Evolutionary conservation across 768 basidiomycete species (phyloP).

Genomic region (Botryobasidium botryosum): DNA sequence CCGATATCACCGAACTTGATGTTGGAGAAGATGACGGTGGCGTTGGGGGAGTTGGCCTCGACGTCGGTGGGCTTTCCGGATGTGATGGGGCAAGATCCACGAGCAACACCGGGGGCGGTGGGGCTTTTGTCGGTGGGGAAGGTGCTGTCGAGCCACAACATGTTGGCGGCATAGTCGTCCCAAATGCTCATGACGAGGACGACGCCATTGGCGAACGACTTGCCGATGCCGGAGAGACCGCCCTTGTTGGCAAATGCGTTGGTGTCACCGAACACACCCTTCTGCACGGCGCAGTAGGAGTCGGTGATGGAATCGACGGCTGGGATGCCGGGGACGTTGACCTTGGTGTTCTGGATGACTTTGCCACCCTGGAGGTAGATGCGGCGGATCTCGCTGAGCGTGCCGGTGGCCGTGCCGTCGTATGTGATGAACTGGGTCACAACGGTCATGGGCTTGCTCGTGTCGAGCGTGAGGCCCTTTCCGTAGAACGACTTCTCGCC

Average conservation of each 20-base stretch:
- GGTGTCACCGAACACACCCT: constrained; percentile 29
- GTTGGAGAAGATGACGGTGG: no score
- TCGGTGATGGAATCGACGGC: constrained; percentile 13
- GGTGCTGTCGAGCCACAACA: constrained; percentile 31
- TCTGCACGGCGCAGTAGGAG: constrained; percentile 19
- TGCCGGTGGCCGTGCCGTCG: constrained; percentile 29
- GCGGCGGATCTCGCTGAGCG: constrained; percentile 32
- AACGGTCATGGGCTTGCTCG: constrained; percentile 33
- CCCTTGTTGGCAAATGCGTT: constrained; percentile 27
- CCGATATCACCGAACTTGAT: no score
- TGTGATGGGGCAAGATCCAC: constrained; percentile 9
- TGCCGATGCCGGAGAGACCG: constrained; percentile 24
- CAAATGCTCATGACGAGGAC: constrained; percentile 34
- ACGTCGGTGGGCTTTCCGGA: no score
- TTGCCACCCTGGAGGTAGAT: constrained; percentile 30
- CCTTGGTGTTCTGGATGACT: constrained; percentile 34
- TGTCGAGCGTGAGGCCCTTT: constrained; percentile 32
- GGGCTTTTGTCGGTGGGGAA: constrained; percentile 5
- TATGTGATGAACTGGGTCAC: constrained; percentile 40
- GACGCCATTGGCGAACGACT: constrained; percentile 26
- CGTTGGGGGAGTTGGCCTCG: no score
- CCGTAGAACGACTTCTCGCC: constrained; percentile 33
- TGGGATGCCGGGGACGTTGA: constrained; percentile 28
- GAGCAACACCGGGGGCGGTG: constrained; percentile 8
- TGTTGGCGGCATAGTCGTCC: constrained; percentile 38